Evolutionary conservation across 805 yeast species (phyloP).

Genomic region (Clavispora phyllophila): DNA sequence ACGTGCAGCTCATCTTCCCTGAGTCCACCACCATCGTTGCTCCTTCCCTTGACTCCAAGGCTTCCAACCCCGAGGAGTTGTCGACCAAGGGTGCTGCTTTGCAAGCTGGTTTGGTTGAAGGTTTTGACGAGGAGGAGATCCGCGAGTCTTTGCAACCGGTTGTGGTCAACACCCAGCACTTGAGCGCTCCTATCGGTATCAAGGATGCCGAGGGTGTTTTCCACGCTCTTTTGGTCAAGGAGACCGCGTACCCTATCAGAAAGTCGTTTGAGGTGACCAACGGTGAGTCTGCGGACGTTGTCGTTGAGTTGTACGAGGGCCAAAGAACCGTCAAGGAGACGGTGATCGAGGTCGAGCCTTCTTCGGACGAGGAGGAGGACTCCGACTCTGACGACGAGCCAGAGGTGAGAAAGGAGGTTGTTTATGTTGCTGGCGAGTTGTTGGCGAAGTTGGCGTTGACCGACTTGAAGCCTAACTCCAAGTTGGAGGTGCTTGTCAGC

Average conservation of each 20-base stretch:
- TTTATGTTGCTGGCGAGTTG: slow-evolving; percentile 64
- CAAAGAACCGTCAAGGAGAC: slow-evolving; percentile 79
- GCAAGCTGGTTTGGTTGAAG: slow-evolving; percentile 83
- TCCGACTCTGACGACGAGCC: slow-evolving; percentile 76
- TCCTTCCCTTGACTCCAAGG: slow-evolving; percentile 68
- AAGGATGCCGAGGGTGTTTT: slow-evolving; percentile 69
- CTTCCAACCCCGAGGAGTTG: slow-evolving; percentile 83
- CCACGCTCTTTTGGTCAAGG: slow-evolving; percentile 67
- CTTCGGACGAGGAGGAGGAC: slow-evolving; percentile 48
- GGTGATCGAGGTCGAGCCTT: slow-evolving; percentile 62
- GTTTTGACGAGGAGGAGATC: slow-evolving; percentile 79
- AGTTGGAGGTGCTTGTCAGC: slow-evolving; percentile 65
- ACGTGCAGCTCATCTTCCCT: slow-evolving; percentile 73
- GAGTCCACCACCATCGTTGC: slow-evolving; percentile 70
- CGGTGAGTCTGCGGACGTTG: slow-evolving; percentile 52
- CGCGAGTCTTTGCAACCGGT: slow-evolving; percentile 77
- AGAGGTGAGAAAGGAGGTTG: slow-evolving; percentile 73
- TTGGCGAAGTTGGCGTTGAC: slow-evolving; percentile 76
- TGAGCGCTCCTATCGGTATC: slow-evolving; percentile 79
- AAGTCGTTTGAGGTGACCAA: slow-evolving; percentile 62
- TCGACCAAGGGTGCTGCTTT: slow-evolving; percentile 93
- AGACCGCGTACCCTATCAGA: slow-evolving; percentile 89
- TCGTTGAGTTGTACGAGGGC: slow-evolving; percentile 78
- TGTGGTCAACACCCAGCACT: slow-evolving; percentile 83
- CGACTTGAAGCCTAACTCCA: slow-evolving; percentile 58